A percentile compares a stretch with the other conserved stretches of the same genome.
These are phyloP conservation scores for Sporothrix humicola DNA, from an alignment of 2,329 filamentous ascomycete genomes.

Conservation along the genomic window DNA sequence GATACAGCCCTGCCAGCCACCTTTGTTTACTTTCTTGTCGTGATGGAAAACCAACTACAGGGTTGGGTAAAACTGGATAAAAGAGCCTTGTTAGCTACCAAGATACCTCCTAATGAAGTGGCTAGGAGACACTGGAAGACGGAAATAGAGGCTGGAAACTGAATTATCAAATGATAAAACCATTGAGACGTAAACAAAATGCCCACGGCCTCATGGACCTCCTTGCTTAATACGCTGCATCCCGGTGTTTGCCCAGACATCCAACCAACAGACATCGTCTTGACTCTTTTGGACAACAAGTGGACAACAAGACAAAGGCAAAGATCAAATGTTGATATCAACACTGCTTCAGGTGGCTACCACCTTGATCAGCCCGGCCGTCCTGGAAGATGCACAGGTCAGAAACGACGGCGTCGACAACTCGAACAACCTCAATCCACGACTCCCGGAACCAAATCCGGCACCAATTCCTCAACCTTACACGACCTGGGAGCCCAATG, in stretches of 20 bases:
- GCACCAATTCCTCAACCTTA: neutral
- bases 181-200: neutral
- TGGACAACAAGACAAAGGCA: too few species aligned
- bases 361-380: neutral
- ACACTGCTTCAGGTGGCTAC: slow-evolving; percentile 3
- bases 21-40: neutral
- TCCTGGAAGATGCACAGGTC: neutral
- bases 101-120: neutral
- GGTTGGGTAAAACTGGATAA: neutral
- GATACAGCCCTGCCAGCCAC: neutral
- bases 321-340: slow-evolving; percentile 17
- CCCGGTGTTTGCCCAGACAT: too few species aligned
- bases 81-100: neutral
- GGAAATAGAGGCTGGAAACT: neutral
- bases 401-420: too few species aligned
- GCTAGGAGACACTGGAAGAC: neutral
- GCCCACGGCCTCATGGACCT: too few species aligned
- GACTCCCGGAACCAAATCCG: neutral
- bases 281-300: too few species aligned
- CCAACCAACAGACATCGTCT: too few species aligned
- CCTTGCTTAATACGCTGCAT: too few species aligned
- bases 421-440: neutral
- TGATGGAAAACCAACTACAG: neutral
- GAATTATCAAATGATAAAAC: neutral
- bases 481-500: slow-evolving; percentile 20